phyloP scores from a whole-genome alignment of 495 filamentous ascomycete species.

The Cenococcum geophilum region DNA sequence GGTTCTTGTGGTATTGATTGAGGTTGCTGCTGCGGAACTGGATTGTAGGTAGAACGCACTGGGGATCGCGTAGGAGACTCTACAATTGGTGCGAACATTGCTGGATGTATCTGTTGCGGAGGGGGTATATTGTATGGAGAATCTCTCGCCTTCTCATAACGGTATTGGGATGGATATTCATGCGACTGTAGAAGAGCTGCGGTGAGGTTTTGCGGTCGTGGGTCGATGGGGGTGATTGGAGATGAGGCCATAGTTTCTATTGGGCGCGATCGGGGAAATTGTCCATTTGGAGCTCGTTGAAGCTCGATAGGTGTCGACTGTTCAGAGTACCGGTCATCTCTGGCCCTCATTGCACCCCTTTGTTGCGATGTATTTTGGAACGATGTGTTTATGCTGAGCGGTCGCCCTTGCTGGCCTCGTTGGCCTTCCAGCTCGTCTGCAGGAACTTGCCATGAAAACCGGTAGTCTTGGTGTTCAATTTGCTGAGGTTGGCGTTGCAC shows the following conservation, averaged over 20 bases:
- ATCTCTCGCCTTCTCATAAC: neutral
- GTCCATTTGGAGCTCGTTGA: neutral
- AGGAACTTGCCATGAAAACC: conserved; percentile 28
- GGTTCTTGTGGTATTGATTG: conserved; percentile 2
- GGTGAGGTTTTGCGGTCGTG: conserved; percentile 21
- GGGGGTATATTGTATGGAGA: conserved; percentile 5
- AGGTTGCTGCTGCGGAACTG: neutral
- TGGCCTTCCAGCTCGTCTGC: conserved; percentile 4
- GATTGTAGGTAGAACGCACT: no score
- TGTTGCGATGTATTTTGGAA: neutral
- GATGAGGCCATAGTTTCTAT: conserved; percentile 1
- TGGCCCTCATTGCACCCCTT: neutral
- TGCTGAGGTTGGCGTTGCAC: conserved; percentile 15
- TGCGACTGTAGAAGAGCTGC: conserved; percentile 1
- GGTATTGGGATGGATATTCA: neutral
- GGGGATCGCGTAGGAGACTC: neutral
- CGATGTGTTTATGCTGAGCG: conserved; percentile 7
- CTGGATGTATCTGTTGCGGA: conserved; percentile 7
- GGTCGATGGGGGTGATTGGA: conserved; percentile 20
- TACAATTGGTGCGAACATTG: conserved; percentile 5
- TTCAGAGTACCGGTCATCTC: neutral
- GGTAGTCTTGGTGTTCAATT: conserved; percentile 18
- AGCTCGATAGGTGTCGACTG: neutral
- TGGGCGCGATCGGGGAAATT: neutral
- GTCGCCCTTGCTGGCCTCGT: neutral